A percentile compares a stretch with the other conserved stretches of the same genome.
Evolutionary conservation across 75 land plant species (phyloP).

Genomic region (Gnetum montanum): DNA sequence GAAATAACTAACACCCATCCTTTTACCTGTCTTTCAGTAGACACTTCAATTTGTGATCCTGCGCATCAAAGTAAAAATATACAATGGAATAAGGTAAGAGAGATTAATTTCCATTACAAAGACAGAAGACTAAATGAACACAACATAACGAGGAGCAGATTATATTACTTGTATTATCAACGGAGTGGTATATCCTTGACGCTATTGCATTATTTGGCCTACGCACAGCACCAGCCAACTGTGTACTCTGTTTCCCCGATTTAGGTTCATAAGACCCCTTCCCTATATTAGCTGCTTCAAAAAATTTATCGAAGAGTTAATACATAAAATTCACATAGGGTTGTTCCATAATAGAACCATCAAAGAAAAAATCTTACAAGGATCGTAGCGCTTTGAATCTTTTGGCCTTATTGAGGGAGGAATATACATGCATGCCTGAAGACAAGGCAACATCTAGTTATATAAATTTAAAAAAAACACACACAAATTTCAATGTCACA

Average conservation of each 20-base stretch:
- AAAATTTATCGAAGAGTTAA: background rate
- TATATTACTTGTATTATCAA: too few relatives aligned
- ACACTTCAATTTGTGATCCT: background rate
- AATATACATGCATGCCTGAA: slow-evolving; percentile 46
- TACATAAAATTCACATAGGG: background rate
- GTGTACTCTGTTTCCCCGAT: background rate
- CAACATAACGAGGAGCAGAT: background rate
- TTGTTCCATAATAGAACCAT: background rate
- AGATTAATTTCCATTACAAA: background rate
- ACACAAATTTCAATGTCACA: background rate
- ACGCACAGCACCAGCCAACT: background rate
- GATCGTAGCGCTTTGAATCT: slow-evolving; percentile 2
- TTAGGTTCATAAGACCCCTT: background rate
- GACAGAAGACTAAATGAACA: background rate
- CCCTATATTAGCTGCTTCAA: background rate
- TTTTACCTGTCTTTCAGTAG: slow-evolving; percentile 2
- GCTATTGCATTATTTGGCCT: background rate
- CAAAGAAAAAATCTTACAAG: background rate
- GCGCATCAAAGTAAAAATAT: background rate
- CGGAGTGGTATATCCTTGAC: background rate
- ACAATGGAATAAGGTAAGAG: background rate
- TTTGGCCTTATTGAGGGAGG: slow-evolving; percentile 46
- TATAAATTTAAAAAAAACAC: background rate
- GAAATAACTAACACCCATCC: too few relatives aligned
- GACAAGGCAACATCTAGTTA: background rate